Evolutionary conservation across 495 filamentous ascomycete species (phyloP).

Genomic region (Aspergillus panamensis): DNA sequence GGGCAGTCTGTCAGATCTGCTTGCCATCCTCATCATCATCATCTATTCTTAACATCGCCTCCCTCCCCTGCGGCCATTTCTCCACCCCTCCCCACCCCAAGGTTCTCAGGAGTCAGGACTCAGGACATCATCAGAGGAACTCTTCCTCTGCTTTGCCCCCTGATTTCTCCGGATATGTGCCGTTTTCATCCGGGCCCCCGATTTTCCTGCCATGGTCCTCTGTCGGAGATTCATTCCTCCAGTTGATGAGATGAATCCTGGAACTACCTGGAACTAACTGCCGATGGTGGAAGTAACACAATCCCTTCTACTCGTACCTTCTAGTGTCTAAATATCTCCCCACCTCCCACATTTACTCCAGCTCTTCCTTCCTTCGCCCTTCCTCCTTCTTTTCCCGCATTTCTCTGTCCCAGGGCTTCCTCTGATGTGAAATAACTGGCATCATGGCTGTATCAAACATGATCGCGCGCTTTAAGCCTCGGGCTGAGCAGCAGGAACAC

Average conservation of each 20-base stretch:
- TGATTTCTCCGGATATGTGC: neutral
- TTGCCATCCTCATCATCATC: neutral
- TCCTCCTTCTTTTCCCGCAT: slow-evolving; percentile 9
- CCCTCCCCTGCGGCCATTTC: slow-evolving; percentile 5
- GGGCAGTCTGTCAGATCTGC: neutral
- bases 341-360: slow-evolving; percentile 17
- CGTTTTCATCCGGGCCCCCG: neutral
- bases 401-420: slow-evolving; percentile 4
- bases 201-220: slow-evolving; percentile 4
- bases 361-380: slow-evolving; percentile 17
- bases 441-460: slow-evolving; percentile 40
- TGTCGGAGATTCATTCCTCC: neutral
- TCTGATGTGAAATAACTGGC: slow-evolving; percentile 12
- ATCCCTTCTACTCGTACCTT: neutral
- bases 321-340: slow-evolving; percentile 10
- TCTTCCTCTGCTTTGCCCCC: neutral
- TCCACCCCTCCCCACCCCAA: slow-evolving; percentile 13
- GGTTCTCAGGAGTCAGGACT: neutral
- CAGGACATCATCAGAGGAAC: neutral
- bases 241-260: neutral
- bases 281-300: neutral
- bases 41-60: neutral
- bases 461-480: slow-evolving; percentile 33
- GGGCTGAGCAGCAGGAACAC: slow-evolving; percentile 29
- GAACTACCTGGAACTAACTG: too few species aligned